Conservation (phyloP, 768 basidiomycete genomes). For the Leccinum barrowsii region DNA sequence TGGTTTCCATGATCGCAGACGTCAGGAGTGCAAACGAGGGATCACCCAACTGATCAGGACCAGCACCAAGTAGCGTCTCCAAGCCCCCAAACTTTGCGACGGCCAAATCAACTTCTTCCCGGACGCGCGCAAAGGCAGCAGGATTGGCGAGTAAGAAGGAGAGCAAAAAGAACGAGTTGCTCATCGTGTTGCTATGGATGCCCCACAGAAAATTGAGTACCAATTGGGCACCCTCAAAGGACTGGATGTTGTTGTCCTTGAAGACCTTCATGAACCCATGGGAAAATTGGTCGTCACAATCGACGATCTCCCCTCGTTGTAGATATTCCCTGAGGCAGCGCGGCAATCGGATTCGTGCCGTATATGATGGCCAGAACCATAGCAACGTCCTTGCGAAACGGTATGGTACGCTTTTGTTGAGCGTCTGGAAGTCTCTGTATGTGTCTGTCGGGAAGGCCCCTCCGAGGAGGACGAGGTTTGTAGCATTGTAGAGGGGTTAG, state of each 20-base stretch:
- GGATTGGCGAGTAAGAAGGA: conserved; percentile 40
- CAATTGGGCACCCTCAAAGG: conserved; percentile 16
- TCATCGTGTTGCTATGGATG: conserved; percentile 21
- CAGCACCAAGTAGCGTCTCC: conserved; percentile 10
- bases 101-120: conserved; percentile 41
- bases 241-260: conserved; percentile 14
- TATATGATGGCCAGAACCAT: conserved; percentile 12
- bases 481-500: conserved; percentile 15
- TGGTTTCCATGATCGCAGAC: conserved; percentile 27
- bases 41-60: conserved; percentile 15
- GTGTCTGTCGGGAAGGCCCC: conserved; percentile 16
- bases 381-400: conserved; percentile 16
- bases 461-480: conserved; percentile 20
- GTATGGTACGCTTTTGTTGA: conserved; percentile 17
- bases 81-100: conserved; percentile 12
- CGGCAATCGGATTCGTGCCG: conserved; percentile 12
- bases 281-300: conserved; percentile 7
- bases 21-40: conserved; percentile 19
- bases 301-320: conserved; percentile 3
- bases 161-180: conserved; percentile 18
- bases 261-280: conserved; percentile 16
- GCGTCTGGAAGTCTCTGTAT: conserved; percentile 19
- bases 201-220: conserved; percentile 22
- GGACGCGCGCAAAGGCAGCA: conserved; percentile 41
- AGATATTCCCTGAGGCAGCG: conserved; percentile 11